Evolutionary conservation across 2,329 filamentous ascomycete genomes (phyloP).

Genomic region (Exophiala viscosa): DNA sequence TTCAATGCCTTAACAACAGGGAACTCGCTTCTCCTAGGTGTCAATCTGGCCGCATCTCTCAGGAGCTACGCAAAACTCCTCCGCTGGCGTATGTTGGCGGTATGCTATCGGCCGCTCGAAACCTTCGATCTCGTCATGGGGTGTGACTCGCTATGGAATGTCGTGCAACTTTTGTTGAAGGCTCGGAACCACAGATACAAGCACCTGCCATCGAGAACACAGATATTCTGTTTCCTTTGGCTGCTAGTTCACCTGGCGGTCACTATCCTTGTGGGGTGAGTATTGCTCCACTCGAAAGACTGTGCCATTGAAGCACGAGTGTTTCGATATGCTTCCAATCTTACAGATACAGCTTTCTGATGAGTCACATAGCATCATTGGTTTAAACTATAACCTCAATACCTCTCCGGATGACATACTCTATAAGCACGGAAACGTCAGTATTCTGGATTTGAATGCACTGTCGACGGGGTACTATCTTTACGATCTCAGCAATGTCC

Average conservation of each 20-base stretch:
- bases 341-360: too few relatives aligned
- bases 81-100: slow-evolving; percentile 22
- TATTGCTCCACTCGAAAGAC: too few relatives aligned
- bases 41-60: slow-evolving; percentile 23
- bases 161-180: slow-evolving; percentile 20
- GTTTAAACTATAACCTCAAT: slow-evolving; percentile 26
- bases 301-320: too few relatives aligned
- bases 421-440: slow-evolving; percentile 10
- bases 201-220: slow-evolving; percentile 19
- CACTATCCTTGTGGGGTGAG: slow-evolving; percentile 23
- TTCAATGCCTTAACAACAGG: slow-evolving; percentile 25
- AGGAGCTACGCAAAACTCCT: slow-evolving; percentile 24
- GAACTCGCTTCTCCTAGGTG: slow-evolving; percentile 18
- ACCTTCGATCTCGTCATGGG: slow-evolving; percentile 26
- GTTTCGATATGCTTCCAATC: too few relatives aligned
- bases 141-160: slow-evolving; percentile 22
- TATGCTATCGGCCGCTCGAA: slow-evolving; percentile 20
- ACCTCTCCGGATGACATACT: slow-evolving; percentile 9
- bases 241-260: slow-evolving; percentile 21
- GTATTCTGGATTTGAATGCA: slow-evolving; percentile 18
- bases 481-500: slow-evolving; percentile 13
- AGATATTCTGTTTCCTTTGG: slow-evolving; percentile 22
- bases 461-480: slow-evolving; percentile 11
- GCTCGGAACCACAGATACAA: slow-evolving; percentile 10
- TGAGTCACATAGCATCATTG: too few relatives aligned